Percentiles rank a stretch among this genome's conserved stretches.
Conservation (phyloP, 345 rosid species). For the Euclidium syriacum region DNA sequence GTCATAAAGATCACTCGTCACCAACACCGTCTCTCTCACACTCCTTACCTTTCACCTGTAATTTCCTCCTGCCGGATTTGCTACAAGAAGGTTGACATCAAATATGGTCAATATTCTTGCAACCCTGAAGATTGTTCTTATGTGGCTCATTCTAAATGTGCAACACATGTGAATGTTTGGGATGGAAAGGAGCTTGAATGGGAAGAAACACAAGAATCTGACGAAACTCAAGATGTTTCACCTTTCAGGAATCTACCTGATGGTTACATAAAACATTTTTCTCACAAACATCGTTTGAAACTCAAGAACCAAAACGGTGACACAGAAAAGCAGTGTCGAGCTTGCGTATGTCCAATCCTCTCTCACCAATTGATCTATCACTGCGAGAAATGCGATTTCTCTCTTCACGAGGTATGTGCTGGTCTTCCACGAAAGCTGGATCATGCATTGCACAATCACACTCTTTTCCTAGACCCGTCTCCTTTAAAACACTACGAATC, state of each 20-base stretch:
- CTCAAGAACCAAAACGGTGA: not conserved
- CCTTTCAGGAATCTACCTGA: not conserved
- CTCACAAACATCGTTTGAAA: not conserved
- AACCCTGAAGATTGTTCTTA: not conserved
- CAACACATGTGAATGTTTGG: not conserved
- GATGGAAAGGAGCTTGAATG: not conserved
- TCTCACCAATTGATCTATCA: not conserved
- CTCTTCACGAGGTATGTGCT: slow-evolving; percentile 7
- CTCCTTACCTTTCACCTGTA: not conserved
- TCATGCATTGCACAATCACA: slow-evolving; percentile 1
- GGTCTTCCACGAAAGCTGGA: not conserved
- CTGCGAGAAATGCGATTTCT: not conserved
- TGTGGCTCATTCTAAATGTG: slow-evolving; percentile 7
- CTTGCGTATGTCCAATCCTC: not conserved
- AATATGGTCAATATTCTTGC: not conserved
- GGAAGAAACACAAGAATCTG: not conserved
- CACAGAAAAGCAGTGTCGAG: not conserved
- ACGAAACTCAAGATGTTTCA: not conserved
- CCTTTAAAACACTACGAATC: not conserved
- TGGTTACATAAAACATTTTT: not conserved
- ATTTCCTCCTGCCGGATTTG: not conserved
- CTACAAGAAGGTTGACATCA: not conserved
- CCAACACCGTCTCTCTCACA: not conserved
- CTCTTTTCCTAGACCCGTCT: not conserved
- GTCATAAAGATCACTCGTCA: slow-evolving; percentile 16